phyloP scores from a whole-genome alignment of 129 eudicot genomes.

The Pulicaria dysenterica region DNA sequence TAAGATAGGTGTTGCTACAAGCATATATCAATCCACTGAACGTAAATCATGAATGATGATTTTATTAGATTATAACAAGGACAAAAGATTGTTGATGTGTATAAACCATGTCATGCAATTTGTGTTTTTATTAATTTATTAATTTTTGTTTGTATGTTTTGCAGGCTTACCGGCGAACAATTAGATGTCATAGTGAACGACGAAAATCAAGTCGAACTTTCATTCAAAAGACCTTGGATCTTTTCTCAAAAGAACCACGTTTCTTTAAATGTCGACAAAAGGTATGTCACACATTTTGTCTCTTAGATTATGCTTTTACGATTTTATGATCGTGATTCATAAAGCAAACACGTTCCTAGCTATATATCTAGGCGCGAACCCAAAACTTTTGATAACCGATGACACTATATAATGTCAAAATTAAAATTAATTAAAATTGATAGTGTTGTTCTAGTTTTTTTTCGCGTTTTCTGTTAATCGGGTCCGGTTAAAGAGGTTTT shows the following conservation, averaged over 20 bases:
- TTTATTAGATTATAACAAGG: slow-evolving; percentile 13
- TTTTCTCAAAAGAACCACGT: slow-evolving; percentile 12
- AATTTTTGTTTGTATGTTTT: slow-evolving; percentile 3
- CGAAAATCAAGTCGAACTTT: slow-evolving; percentile 43
- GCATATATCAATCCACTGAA: not conserved
- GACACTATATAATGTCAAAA: too few relatives aligned
- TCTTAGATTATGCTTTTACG: not conserved
- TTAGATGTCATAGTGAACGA: slow-evolving; percentile 30
- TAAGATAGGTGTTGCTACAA: not conserved
- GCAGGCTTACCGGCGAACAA: slow-evolving; percentile 35
- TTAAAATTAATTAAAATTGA: too few relatives aligned
- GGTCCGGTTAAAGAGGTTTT: too few relatives aligned
- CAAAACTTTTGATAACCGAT: too few relatives aligned
- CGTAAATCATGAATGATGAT: not conserved
- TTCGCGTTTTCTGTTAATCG: too few relatives aligned
- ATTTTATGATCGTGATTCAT: too few relatives aligned
- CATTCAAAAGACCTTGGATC: slow-evolving; percentile 43
- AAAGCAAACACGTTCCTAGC: too few relatives aligned
- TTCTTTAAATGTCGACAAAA: slow-evolving; percentile 43
- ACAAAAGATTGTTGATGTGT: slow-evolving; percentile 28
- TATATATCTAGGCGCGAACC: too few relatives aligned
- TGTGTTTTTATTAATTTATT: not conserved
- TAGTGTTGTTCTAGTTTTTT: too few relatives aligned
- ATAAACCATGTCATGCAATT: slow-evolving; percentile 9
- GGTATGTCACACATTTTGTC: slow-evolving; percentile 18